These are phyloP conservation scores for Lipomyces spencermartinsiae DNA, from an alignment of 805 yeast genomes.

Conservation along the genomic window DNA sequence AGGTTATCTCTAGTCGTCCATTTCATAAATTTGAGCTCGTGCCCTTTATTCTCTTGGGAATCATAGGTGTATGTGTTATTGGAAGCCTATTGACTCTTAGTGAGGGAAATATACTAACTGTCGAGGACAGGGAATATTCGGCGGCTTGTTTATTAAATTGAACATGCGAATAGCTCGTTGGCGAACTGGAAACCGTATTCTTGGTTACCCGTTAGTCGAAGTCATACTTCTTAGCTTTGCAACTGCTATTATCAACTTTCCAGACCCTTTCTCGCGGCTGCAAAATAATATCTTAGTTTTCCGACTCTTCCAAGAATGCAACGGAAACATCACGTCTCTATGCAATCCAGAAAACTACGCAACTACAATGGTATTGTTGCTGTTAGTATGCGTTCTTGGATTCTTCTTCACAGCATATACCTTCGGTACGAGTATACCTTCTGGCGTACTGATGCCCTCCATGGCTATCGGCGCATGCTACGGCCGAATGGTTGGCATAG, in stretches of 20 bases:
- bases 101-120: constrained; percentile 51
- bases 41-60: constrained; percentile 75
- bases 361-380: constrained; percentile 43
- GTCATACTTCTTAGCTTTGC: constrained; percentile 55
- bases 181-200: constrained; percentile 37
- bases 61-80: constrained; percentile 67
- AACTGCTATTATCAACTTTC: constrained; percentile 64
- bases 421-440: constrained; percentile 78
- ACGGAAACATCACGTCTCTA: constrained; percentile 41
- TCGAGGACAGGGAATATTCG: constrained; percentile 24
- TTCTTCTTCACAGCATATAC: constrained; percentile 69
- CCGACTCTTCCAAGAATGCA: constrained; percentile 75
- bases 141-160: constrained; percentile 30
- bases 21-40: constrained; percentile 76
- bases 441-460: constrained; percentile 97
- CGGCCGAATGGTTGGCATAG: constrained; percentile 84
- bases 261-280: constrained; percentile 58
- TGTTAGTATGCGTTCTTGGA: constrained; percentile 56
- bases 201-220: constrained; percentile 53
- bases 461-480: constrained; percentile 96
- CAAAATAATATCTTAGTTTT: constrained; percentile 64
- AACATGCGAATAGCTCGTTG: constrained; percentile 37
- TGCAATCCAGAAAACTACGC: constrained; percentile 41
- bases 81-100: constrained; percentile 49
- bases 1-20: constrained; percentile 64